phyloP scores from a whole-genome alignment of 169 alveolate species.

The Cryptosporidium andersoni region DNA sequence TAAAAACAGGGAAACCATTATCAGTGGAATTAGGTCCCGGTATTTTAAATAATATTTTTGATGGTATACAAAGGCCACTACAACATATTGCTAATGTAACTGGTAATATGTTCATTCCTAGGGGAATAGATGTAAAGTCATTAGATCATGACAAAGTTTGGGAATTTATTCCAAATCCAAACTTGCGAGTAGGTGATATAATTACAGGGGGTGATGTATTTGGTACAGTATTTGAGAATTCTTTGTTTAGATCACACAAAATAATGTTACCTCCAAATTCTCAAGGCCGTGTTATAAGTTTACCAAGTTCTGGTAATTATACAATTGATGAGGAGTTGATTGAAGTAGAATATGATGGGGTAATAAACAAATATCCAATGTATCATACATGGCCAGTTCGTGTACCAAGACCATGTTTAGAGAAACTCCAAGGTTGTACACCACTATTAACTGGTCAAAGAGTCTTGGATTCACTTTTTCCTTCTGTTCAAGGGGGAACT shows the following conservation, averaged over 20 bases:
- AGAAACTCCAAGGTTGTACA: conserved; percentile 91
- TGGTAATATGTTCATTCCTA: conserved; percentile 91
- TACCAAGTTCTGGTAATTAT: conserved; percentile 94
- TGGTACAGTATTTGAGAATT: conserved; percentile 94
- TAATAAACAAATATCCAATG: conserved; percentile 88
- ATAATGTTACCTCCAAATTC: conserved; percentile 96
- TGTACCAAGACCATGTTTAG: conserved; percentile 96
- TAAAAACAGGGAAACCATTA: conserved; percentile 95
- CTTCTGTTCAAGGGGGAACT: conserved; percentile 98
- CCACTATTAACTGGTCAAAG: conserved; percentile 98
- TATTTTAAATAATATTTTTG: conserved; percentile 93
- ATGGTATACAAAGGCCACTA: conserved; percentile 98
- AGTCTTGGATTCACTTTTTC: conserved; percentile 96
- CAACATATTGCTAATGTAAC: conserved; percentile 90
- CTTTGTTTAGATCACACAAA: conserved; percentile 91
- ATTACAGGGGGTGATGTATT: conserved; percentile 97
- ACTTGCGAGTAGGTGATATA: conserved; percentile 90
- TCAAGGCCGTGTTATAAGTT: conserved; percentile 92
- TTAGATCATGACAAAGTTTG: conserved; percentile 91
- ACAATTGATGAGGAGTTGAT: conserved; percentile 86
- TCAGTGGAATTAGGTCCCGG: conserved; percentile 99
- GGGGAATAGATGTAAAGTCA: conserved; percentile 94
- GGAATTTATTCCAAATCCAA: conserved; percentile 90
- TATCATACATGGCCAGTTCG: conserved; percentile 99
- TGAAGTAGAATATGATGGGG: conserved; percentile 90